phyloP scores from a whole-genome alignment of 352 stramenopile genomes.

The Phytophthora multivora region DNA sequence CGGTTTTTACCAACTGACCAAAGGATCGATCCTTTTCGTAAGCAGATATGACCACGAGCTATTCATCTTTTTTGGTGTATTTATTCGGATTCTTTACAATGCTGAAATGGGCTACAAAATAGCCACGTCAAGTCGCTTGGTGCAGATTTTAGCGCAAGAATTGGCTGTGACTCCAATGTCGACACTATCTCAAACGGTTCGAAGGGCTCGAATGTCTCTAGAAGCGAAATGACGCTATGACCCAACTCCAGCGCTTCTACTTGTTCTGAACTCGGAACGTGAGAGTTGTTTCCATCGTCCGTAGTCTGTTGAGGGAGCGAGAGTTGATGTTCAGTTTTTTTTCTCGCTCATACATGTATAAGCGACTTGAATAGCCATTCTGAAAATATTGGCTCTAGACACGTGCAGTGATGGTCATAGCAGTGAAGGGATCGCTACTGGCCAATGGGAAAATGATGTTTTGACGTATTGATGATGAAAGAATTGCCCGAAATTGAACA shows the following conservation, averaged over 20 bases:
- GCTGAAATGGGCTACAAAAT: background rate
- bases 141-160: slow-evolving; percentile 1
- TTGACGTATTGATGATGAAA: no score
- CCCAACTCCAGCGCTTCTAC: slow-evolving; percentile 26
- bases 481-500: no score
- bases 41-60: no score
- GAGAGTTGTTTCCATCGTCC: no score
- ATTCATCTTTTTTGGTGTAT: no score
- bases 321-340: background rate
- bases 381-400: slow-evolving; percentile 42
- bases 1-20: no score
- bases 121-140: background rate
- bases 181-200: slow-evolving; percentile 19
- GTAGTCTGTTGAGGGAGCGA: no score
- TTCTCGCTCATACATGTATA: no score
- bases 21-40: no score
- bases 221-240: slow-evolving; percentile 31
- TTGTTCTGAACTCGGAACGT: background rate
- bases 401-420: slow-evolving; percentile 36
- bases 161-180: background rate
- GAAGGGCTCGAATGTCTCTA: slow-evolving; percentile 25
- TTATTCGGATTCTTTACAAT: background rate
- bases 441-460: background rate
- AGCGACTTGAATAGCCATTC: slow-evolving; percentile 9
- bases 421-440: background rate